phyloP scores from a whole-genome alignment of 768 basidiomycete species.

The Infundibulicybe gibba region DNA sequence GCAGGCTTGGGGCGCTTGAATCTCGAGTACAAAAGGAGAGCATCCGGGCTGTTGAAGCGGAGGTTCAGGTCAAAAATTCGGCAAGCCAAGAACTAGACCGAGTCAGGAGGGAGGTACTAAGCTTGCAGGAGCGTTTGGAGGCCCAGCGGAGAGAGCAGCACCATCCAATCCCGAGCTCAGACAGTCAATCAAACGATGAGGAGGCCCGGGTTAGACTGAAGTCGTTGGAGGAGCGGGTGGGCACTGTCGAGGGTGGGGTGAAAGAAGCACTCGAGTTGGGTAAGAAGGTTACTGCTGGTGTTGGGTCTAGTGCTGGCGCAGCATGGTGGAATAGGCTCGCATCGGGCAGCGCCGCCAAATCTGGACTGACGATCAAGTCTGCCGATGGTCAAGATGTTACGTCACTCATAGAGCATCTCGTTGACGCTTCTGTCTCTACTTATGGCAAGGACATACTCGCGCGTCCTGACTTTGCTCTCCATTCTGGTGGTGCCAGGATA shows the following conservation, averaged over 20 bases:
- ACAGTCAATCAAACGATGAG: conserved; percentile 37
- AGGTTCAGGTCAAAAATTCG: conserved; percentile 40
- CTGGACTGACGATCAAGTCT: conserved; percentile 62
- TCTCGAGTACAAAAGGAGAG: conserved; percentile 35
- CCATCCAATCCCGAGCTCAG: conserved; percentile 7
- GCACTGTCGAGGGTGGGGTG: conserved; percentile 56
- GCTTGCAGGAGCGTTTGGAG: conserved; percentile 40
- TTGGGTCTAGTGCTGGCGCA: conserved; percentile 29
- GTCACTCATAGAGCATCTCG: conserved; percentile 66
- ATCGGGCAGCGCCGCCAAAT: conserved; percentile 33
- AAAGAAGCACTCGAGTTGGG: conserved; percentile 71
- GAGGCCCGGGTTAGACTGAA: conserved; percentile 53
- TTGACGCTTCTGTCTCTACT: conserved; percentile 69
- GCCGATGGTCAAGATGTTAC: conserved; percentile 72
- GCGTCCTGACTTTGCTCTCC: conserved; percentile 81
- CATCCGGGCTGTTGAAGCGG: conserved; percentile 47
- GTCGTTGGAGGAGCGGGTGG: conserved; percentile 61
- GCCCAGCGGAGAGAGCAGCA: conserved; percentile 20
- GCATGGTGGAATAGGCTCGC: conserved; percentile 74
- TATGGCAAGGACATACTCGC: conserved; percentile 76
- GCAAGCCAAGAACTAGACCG: conserved; percentile 41
- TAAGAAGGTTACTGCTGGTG: conserved; percentile 38
- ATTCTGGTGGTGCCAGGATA: conserved; percentile 75
- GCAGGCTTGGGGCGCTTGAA: conserved; percentile 56
- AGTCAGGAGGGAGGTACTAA: conserved; percentile 55